Evolutionary conservation across 2,329 filamentous ascomycete genomes (phyloP).

Genomic region (Trichoderma aggressivum): DNA sequence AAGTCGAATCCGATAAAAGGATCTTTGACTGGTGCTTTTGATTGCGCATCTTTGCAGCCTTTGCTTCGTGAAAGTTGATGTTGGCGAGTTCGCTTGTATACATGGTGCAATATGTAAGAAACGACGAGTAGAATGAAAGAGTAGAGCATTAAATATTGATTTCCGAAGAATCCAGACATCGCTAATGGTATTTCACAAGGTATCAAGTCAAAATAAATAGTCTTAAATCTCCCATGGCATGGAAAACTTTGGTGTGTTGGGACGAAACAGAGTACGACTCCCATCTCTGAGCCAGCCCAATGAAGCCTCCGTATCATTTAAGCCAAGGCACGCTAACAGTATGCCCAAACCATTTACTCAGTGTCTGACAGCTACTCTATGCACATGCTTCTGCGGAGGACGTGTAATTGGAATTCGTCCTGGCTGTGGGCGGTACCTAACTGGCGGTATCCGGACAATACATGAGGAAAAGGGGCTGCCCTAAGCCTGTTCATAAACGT

Average conservation of each 20-base stretch:
- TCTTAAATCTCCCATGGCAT: not conserved
- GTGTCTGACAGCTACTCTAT: not conserved
- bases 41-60: slow-evolving; percentile 27
- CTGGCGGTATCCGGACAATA: not conserved
- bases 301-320: not conserved
- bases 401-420: not conserved
- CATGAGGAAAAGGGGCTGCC: not conserved
- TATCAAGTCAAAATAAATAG: not conserved
- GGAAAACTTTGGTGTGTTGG: not conserved
- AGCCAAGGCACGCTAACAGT: not conserved
- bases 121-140: not conserved
- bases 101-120: slow-evolving; percentile 10
- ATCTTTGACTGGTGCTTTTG: slow-evolving; percentile 28
- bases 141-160: not conserved
- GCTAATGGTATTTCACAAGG: not conserved
- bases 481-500: slow-evolving; percentile 12
- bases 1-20: slow-evolving; percentile 37
- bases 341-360: not conserved
- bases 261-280: not conserved
- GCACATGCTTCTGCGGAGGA: not conserved
- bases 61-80: slow-evolving; percentile 19
- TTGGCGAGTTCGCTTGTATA: slow-evolving; percentile 19
- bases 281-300: not conserved
- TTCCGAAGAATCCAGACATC: not conserved
- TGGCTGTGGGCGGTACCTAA: not conserved